A percentile compares a stretch with the other conserved stretches of the same genome.
phyloP scores from a whole-genome alignment of 495 filamentous ascomycete species.

The Penicillium paradoxum region DNA sequence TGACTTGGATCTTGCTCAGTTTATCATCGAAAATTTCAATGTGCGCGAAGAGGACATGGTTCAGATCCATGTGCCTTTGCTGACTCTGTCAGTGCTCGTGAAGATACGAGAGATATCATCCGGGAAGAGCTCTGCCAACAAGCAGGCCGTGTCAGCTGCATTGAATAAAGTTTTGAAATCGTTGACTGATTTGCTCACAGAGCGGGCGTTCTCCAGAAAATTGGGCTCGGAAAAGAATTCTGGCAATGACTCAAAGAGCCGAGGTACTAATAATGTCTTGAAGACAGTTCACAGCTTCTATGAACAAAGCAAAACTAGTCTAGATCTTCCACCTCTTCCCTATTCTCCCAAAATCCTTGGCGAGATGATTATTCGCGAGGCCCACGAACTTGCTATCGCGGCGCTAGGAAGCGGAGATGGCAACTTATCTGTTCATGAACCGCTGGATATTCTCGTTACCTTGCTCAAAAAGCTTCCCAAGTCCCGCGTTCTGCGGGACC shows the following conservation, averaged over 20 bases:
- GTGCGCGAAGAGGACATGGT: conserved; percentile 96
- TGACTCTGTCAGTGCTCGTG: conserved; percentile 63
- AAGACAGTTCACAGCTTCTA: conserved; percentile 64
- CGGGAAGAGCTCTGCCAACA: conserved; percentile 11
- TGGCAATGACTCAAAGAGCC: conserved; percentile 17
- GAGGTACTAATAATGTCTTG: conserved; percentile 48
- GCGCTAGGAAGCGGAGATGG: conserved; percentile 25
- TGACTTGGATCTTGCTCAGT: conserved; percentile 65
- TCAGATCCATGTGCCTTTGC: conserved; percentile 72
- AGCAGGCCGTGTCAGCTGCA: conserved; percentile 21
- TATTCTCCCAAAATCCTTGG: conserved; percentile 53
- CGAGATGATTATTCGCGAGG: conserved; percentile 58
- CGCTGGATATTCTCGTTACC: conserved; percentile 47
- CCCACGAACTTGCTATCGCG: conserved; percentile 48
- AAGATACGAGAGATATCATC: conserved; percentile 37
- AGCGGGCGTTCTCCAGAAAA: conserved; percentile 59
- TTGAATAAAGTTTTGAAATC: conserved; percentile 33
- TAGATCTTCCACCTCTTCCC: conserved; percentile 47
- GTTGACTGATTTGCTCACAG: conserved; percentile 57
- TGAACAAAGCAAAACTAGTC: conserved; percentile 38
- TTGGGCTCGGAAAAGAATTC: conserved; percentile 19
- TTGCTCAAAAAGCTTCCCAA: conserved; percentile 55
- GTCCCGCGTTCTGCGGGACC: conserved; percentile 48
- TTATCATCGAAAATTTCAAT: conserved; percentile 86
- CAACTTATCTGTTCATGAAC: conserved; percentile 33